A percentile compares a stretch with the other conserved stretches of the same genome.
These are phyloP conservation scores for Monotropa hypopitys DNA, from an alignment of 179 eudicot genomes.

Conservation along the genomic window DNA sequence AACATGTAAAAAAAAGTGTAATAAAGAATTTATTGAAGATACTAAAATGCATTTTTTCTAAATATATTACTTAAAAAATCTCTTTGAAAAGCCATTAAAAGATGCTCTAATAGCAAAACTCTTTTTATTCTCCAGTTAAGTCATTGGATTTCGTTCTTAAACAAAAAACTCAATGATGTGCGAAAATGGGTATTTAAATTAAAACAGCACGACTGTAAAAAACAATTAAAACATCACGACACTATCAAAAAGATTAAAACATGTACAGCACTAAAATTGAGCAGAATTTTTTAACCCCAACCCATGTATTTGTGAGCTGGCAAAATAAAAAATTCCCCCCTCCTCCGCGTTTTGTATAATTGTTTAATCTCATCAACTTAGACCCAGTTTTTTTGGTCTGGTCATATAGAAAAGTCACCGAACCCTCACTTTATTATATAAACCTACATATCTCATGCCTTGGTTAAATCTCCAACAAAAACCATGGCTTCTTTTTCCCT, in stretches of 20 bases:
- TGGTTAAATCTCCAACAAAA: neutral
- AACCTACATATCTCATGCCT: neutral
- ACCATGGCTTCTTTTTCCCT: conserved; percentile 13
- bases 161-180: no score
- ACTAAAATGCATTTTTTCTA: no score
- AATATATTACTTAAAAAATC: no score
- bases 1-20: no score
- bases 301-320: neutral
- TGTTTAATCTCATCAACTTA: neutral
- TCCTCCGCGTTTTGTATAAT: neutral
- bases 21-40: no score
- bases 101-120: no score
- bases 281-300: neutral
- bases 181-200: no score
- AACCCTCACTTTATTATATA: neutral
- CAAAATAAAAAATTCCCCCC: neutral
- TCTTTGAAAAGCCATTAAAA: no score
- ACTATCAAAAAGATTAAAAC: neutral
- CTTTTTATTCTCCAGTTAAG: no score
- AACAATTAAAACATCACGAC: neutral
- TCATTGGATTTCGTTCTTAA: neutral
- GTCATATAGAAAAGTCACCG: neutral
- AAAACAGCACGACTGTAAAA: no score
- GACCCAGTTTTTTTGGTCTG: neutral
- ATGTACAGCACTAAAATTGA: neutral